Evolutionary conservation across 2,329 filamentous ascomycete species (phyloP), one percentile per base, ranked within the genome.

Genomic region (Fusarium clavum): DNA sequence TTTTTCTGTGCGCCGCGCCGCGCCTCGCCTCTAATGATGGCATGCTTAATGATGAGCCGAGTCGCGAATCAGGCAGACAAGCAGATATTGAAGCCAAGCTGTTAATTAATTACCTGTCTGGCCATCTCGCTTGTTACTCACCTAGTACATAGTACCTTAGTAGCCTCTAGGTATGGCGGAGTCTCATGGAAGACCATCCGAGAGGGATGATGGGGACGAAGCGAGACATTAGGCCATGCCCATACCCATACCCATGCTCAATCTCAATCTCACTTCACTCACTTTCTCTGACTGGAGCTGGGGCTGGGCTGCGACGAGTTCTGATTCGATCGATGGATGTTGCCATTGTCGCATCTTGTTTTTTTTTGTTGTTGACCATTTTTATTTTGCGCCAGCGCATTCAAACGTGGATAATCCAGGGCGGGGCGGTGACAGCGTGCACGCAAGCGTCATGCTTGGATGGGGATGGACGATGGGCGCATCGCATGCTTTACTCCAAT

Each of bases 381-480:
- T 70, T 72, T 72, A 67, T 72, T 75, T 71, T 53, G 68, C 68
- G 68, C 68, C 68, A 71, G 73, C 73, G 72, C 73, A 75, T 75
- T 61, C 66, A 64, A 64, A 74, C 73, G 65, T 75, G 73, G 73
- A 68, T 72, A 65, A 61, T 52, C 32, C 22, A 61, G 61, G 67
- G 72, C 72, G 73, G 73, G 69, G 72, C 73, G 73, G 73, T 75
- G 73, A 75, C 73, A 75, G 64, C 73, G 69, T 71, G 67, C 67
- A 71, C 72, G 62, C 71, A 75, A 75, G 73, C 73, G 73, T 75
- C 73, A 75, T 75, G 73, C 72, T 75, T 54, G 67, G 67, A 67
- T 65, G 70, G 55, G 67, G 67, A 67, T 65, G 70, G 55, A 66
- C 64, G 60, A 71, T 75, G 72, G 71, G 71, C 73, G 67, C 71